Conservation (phyloP, 2,329 filamentous ascomycete genomes). For the Pseudogymnoascus sp. region DNA sequence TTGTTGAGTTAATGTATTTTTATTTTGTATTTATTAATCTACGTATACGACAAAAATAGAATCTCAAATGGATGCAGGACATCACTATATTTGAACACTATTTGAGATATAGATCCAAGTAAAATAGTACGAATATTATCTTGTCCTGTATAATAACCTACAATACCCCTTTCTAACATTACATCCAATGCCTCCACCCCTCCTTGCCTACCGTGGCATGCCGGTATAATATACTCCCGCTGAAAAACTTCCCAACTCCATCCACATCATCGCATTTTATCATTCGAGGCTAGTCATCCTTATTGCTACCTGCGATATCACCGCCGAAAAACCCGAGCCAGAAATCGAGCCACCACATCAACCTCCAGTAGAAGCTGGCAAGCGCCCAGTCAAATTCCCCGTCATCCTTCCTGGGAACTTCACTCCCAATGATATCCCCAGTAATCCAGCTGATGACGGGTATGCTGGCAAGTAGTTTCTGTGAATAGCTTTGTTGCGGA, state of each 20-base stretch:
- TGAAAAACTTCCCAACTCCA: neutral
- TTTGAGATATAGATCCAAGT: neutral
- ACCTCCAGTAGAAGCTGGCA: conserved; percentile 58
- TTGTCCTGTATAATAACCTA: neutral
- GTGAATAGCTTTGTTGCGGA: conserved; percentile 56
- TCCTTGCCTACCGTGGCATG: neutral
- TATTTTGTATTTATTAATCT: too few relatives aligned
- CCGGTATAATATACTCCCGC: conserved; percentile 1
- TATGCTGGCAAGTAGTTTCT: conserved; percentile 55
- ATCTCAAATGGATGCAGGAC: too few relatives aligned
- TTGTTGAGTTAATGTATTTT: conserved; percentile 43
- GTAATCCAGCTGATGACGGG: conserved; percentile 67
- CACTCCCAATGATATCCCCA: conserved; percentile 61
- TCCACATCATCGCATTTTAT: neutral
- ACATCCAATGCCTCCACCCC: neutral
- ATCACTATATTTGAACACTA: neutral
- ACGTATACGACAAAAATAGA: too few relatives aligned
- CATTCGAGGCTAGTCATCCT: conserved; percentile 41
- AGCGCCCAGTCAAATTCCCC: conserved; percentile 70
- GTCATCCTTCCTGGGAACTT: conserved; percentile 62
- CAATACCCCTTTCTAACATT: neutral
- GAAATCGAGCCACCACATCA: conserved; percentile 54
- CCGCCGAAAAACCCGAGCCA: conserved; percentile 50
- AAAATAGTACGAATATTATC: neutral
- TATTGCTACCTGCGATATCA: conserved; percentile 48